Percentiles rank a stretch among this genome's conserved stretches.
Evolutionary conservation across 139 green algal species (phyloP).

Genomic region (Chlamydomonas schloesseri): DNA sequence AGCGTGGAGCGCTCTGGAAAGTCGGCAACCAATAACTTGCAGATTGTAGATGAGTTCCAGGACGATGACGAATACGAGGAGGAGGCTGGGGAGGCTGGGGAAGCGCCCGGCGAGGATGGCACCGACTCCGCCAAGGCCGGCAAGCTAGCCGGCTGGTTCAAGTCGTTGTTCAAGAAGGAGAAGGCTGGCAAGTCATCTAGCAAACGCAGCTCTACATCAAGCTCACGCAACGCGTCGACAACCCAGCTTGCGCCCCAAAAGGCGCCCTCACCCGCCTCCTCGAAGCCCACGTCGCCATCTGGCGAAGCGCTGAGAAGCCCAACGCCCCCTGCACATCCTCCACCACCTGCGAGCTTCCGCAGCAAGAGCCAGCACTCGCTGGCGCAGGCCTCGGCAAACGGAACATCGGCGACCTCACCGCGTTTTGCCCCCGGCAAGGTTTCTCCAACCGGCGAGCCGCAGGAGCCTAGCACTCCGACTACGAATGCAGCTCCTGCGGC

Average conservation of each 20-base stretch:
- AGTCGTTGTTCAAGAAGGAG: constrained; percentile 33
- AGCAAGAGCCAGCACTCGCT: constrained; percentile 1
- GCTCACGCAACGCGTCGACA: not conserved
- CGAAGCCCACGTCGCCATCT: constrained; percentile 10
- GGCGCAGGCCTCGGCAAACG: not conserved
- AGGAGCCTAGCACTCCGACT: not conserved
- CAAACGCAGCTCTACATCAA: constrained; percentile 7
- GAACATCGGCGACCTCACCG: not conserved
- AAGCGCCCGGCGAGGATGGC: not conserved
- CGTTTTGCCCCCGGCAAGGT: not conserved
- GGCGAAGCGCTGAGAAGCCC: not conserved
- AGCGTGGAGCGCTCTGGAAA: constrained; percentile 18
- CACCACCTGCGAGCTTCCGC: not conserved
- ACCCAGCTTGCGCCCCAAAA: not conserved
- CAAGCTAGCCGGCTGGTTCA: constrained; percentile 35
- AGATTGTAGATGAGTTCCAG: constrained; percentile 34
- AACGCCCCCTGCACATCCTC: not conserved
- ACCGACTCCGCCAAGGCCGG: not conserved
- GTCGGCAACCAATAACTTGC: not conserved
- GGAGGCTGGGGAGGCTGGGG: not conserved
- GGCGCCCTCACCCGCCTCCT: not conserved
- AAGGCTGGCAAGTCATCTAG: constrained; percentile 1
- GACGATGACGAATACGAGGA: constrained; percentile 2
- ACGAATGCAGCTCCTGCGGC: too few species aligned
- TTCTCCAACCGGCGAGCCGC: not conserved